Conservation (phyloP, 768 basidiomycete species). For the Rhodotorula graminis region DNA sequence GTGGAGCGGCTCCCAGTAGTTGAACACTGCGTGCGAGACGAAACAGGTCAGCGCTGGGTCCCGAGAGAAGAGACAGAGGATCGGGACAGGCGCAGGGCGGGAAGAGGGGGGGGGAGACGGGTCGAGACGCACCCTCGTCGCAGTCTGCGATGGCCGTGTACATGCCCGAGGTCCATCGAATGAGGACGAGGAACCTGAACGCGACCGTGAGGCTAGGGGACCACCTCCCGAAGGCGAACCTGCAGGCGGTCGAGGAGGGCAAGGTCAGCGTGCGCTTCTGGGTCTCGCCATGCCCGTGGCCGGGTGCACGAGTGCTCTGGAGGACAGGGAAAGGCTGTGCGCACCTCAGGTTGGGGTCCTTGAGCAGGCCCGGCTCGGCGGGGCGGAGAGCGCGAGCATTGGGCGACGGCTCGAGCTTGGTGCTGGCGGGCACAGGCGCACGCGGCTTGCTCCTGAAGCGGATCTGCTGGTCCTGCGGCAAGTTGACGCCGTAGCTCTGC, state of each 20-base stretch:
- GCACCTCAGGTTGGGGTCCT: constrained; percentile 21
- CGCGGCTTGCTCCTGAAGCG: constrained; percentile 23
- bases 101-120: no score
- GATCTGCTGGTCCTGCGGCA: constrained; percentile 34
- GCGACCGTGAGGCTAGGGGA: constrained; percentile 74
- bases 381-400: constrained; percentile 18
- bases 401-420: constrained; percentile 8
- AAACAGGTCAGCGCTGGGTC: background rate
- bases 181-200: constrained; percentile 71
- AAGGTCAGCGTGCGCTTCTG: background rate
- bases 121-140: constrained; percentile 70
- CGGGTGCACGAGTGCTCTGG: background rate
- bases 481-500: constrained; percentile 24
- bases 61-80: no score
- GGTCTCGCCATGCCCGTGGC: no score
- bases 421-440: background rate
- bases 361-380: constrained; percentile 27
- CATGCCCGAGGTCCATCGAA: constrained; percentile 82
- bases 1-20: constrained; percentile 98
- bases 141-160: constrained; percentile 87
- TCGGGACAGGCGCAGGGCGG: no score
- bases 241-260: background rate
- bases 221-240: constrained; percentile 31
- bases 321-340: background rate
- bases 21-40: constrained; percentile 64